These are phyloP conservation scores for Cladorrhinum sp. DNA, from an alignment of 2,329 filamentous ascomycete genomes.

Conservation along the genomic window DNA sequence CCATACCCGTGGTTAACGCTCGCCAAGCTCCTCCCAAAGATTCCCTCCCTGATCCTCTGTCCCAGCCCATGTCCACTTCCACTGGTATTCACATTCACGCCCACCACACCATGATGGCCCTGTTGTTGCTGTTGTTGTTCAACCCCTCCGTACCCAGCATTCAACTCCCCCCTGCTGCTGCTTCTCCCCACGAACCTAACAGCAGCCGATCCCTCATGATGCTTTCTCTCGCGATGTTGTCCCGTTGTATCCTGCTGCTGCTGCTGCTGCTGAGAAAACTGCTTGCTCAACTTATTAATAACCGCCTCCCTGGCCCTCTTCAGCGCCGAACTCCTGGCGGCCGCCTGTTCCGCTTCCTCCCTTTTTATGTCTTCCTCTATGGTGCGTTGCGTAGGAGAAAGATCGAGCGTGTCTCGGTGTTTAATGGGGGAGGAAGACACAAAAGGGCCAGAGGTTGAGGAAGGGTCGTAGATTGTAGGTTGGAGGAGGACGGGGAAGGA, in stretches of 20 bases:
- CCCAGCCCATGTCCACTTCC: slow-evolving; percentile 23
- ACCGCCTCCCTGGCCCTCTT: slow-evolving; percentile 60
- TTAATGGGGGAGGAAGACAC: slow-evolving; percentile 21
- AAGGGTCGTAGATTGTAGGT: slow-evolving; percentile 55
- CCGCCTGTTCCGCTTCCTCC: slow-evolving; percentile 55
- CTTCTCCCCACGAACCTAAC: too few relatives aligned
- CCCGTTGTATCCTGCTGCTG: background rate
- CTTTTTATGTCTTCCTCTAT: slow-evolving; percentile 53
- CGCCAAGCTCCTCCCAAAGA: slow-evolving; percentile 40
- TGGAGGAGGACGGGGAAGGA: slow-evolving; percentile 53
- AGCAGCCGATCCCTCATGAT: background rate
- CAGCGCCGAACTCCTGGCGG: slow-evolving; percentile 52
- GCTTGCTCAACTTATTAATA: slow-evolving; percentile 54
- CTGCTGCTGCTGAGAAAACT: slow-evolving; percentile 39
- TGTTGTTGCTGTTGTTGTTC: too few relatives aligned
- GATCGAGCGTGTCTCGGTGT: slow-evolving; percentile 35
- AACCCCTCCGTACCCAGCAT: background rate
- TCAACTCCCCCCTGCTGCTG: too few relatives aligned
- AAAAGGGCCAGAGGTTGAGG: slow-evolving; percentile 19
- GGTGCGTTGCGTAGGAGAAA: slow-evolving; percentile 57
- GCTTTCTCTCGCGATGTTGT: background rate
- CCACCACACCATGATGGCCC: too few relatives aligned
- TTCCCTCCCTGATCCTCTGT: slow-evolving; percentile 40
- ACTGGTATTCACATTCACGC: too few relatives aligned
- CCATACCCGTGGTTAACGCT: slow-evolving; percentile 18